These are phyloP conservation scores for Aegilops sharonensis DNA, from an alignment of 176 grass and related monocot species.

Conservation along the genomic window DNA sequence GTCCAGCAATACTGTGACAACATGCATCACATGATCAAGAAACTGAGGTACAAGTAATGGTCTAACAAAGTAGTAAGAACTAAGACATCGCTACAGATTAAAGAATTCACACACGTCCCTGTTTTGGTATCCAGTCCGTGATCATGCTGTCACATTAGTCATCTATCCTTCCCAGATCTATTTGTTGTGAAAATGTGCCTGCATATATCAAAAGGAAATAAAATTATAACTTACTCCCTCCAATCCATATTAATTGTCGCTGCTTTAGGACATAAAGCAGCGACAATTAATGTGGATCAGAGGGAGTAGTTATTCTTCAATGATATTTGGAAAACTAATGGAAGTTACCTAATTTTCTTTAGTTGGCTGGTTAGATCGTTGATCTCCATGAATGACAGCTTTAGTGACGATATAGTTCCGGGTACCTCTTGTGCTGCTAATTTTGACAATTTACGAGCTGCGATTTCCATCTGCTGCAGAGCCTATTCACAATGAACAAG, in stretches of 20 bases:
- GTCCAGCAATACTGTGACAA: not conserved
- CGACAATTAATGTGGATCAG: too few relatives aligned
- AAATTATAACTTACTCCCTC: not conserved
- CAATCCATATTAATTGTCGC: too few relatives aligned
- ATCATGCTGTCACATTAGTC: not conserved
- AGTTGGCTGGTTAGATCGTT: conserved; percentile 55
- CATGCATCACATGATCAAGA: too few relatives aligned
- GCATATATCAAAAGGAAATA: not conserved
- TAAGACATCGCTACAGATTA: not conserved
- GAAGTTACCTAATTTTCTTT: conserved; percentile 40
- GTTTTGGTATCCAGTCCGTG: not conserved
- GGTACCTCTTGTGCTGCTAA: conserved; percentile 41
- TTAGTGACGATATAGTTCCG: conserved; percentile 42
- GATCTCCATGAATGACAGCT: conserved; percentile 53
- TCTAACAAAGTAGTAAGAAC: not conserved
- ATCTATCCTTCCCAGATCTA: not conserved
- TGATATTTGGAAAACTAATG: not conserved
- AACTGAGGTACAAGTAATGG: not conserved
- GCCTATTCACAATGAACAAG: conserved; percentile 15
- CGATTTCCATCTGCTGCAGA: conserved; percentile 23
- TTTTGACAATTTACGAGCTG: conserved; percentile 32
- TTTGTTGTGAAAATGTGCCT: not conserved
- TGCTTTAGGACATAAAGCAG: too few relatives aligned
- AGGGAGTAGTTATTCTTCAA: not conserved
- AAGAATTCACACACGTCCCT: not conserved